Evolutionary conservation across 306 rosid species (phyloP).

Genomic region (Hippophae tibetana): DNA sequence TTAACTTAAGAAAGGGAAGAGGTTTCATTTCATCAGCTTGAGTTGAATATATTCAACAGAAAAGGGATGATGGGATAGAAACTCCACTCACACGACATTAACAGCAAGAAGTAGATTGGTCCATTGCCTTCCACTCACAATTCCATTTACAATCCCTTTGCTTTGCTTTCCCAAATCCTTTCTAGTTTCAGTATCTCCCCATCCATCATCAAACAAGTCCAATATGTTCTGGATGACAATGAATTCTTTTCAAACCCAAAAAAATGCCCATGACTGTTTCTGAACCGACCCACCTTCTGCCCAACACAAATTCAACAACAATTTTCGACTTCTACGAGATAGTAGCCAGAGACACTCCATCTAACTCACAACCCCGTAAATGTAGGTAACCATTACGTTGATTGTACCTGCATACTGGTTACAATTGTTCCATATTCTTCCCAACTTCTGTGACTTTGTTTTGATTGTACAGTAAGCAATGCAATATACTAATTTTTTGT

Average conservation of each 20-base stretch:
- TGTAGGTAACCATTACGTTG: no score
- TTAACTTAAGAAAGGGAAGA: conserved; percentile 9
- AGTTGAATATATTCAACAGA: not conserved
- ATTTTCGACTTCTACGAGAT: no score
- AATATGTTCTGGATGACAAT: conserved; percentile 28
- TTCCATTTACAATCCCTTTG: conserved; percentile 18
- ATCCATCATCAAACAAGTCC: conserved; percentile 47
- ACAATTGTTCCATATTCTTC: no score
- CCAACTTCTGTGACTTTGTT: no score
- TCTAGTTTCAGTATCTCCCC: conserved; percentile 25
- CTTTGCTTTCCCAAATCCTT: conserved; percentile 22
- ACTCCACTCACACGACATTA: conserved; percentile 60
- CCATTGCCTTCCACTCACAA: conserved; percentile 50
- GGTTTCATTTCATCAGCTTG: not conserved
- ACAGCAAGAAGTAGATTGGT: conserved; percentile 70
- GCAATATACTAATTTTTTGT: no score
- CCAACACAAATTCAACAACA: conserved; percentile 15
- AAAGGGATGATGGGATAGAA: not conserved
- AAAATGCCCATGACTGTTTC: conserved; percentile 19
- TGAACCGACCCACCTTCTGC: conserved; percentile 39
- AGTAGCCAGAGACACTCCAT: no score
- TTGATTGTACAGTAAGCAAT: no score
- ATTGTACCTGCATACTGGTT: no score
- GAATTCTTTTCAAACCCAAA: conserved; percentile 17
- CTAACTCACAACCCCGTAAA: no score